These are phyloP conservation scores for Claviceps cyperi DNA, from an alignment of 2,329 filamentous ascomycete species.

Conservation along the genomic window DNA sequence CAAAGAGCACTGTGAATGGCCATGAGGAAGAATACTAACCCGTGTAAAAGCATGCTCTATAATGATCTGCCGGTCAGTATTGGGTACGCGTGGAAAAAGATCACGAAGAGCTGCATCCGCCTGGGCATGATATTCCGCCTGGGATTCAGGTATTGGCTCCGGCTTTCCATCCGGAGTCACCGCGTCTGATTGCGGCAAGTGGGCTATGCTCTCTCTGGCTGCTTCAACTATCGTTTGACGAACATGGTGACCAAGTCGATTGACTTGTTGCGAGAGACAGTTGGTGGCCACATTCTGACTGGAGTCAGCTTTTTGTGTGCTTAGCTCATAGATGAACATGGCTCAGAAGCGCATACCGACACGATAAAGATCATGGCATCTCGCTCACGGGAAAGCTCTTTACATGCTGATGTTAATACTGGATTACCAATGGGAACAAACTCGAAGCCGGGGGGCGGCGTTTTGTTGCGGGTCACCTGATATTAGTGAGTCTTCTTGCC, in stretches of 20 bases:
- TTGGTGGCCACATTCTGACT: conserved; percentile 15
- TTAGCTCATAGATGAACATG: neutral
- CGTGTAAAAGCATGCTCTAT: conserved; percentile 49
- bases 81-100: conserved; percentile 49
- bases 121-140: conserved; percentile 46
- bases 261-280: conserved; percentile 35
- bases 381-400: conserved; percentile 47
- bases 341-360: conserved; percentile 28
- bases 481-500: conserved; percentile 14
- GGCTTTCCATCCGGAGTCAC: conserved; percentile 21
- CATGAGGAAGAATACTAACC: conserved; percentile 25
- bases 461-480: conserved; percentile 36
- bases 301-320: conserved; percentile 1
- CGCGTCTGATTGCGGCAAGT: conserved; percentile 11
- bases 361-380: conserved; percentile 54
- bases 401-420: conserved; percentile 44
- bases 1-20: conserved; percentile 1
- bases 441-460: conserved; percentile 45
- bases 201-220: conserved; percentile 23
- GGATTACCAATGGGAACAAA: conserved; percentile 51
- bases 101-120: conserved; percentile 48
- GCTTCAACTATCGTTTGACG: conserved; percentile 44
- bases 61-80: conserved; percentile 48
- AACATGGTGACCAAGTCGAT: conserved; percentile 47
- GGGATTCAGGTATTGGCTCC: conserved; percentile 45